phyloP scores from a whole-genome alignment of 202 grass and related monocot species.

The Schoenoplectus triqueter region DNA sequence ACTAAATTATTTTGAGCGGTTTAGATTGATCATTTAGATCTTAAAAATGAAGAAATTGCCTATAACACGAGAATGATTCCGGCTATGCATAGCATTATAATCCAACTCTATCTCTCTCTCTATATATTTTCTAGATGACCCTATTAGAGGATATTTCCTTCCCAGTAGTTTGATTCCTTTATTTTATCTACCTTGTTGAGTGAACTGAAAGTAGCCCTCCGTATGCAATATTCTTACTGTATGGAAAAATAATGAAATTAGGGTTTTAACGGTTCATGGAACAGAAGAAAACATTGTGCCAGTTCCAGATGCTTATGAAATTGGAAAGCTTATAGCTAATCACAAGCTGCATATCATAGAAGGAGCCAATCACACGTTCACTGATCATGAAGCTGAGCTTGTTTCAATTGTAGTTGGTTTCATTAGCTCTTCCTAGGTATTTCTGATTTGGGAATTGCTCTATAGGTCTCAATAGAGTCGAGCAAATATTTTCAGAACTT shows the following conservation, averaged over 20 bases:
- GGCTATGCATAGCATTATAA: too few relatives aligned
- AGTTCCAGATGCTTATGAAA: constrained; percentile 67
- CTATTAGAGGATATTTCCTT: background rate
- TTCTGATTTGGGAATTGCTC: too few relatives aligned
- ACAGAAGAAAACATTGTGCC: constrained; percentile 64
- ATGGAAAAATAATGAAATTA: constrained; percentile 31
- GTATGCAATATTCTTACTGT: constrained; percentile 11
- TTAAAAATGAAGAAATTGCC: too few relatives aligned
- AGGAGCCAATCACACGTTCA: constrained; percentile 75
- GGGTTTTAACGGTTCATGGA: constrained; percentile 81
- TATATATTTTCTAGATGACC: background rate
- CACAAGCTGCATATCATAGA: constrained; percentile 74
- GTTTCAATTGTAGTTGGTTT: constrained; percentile 50
- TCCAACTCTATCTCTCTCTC: background rate
- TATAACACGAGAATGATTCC: too few relatives aligned
- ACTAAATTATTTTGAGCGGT: too few relatives aligned
- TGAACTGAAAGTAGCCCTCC: background rate
- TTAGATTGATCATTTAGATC: too few relatives aligned
- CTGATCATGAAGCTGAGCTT: constrained; percentile 60
- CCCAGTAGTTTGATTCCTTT: background rate
- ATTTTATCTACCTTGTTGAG: background rate
- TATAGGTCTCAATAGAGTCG: background rate
- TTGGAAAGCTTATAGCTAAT: constrained; percentile 68
- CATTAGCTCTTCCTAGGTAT: constrained; percentile 59
- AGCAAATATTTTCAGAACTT: constrained; percentile 9